Evolutionary conservation across 768 basidiomycete genomes (phyloP).

Genomic region (Glaciozyma martinii): DNA sequence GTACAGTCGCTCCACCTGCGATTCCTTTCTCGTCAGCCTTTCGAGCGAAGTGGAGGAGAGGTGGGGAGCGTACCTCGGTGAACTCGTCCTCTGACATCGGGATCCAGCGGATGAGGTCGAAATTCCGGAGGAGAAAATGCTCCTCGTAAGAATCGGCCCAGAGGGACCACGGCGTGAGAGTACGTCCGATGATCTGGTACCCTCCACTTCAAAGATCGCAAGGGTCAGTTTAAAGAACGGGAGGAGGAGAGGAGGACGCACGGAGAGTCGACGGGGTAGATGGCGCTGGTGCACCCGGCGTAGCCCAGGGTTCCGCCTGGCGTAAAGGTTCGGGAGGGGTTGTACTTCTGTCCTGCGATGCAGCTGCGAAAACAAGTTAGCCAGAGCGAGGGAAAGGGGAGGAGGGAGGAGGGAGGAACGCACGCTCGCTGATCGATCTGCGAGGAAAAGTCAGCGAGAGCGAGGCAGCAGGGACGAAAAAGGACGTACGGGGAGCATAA

Average conservation of each 20-base stretch:
- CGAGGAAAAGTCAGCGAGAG: slow-evolving; percentile 45
- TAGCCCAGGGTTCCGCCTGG: slow-evolving; percentile 64
- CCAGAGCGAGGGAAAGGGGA: too few species aligned
- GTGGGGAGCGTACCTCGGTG: slow-evolving; percentile 41
- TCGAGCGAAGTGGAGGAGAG: neutral
- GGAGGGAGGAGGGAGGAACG: too few species aligned
- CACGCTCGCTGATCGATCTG: slow-evolving; percentile 53
- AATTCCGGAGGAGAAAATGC: slow-evolving; percentile 56
- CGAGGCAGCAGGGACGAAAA: slow-evolving; percentile 54
- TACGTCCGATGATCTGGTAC: slow-evolving; percentile 57
- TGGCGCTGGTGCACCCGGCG: slow-evolving; percentile 57
- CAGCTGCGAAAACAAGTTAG: too few species aligned
- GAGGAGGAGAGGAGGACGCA: neutral
- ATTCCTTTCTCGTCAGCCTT: neutral
- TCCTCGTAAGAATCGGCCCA: slow-evolving; percentile 44
- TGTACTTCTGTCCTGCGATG: slow-evolving; percentile 53
- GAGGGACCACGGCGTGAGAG: slow-evolving; percentile 58
- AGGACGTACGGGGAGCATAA: slow-evolving; percentile 5
- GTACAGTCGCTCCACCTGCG: neutral
- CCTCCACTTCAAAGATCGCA: slow-evolving; percentile 44
- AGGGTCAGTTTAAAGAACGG: neutral
- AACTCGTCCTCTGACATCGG: slow-evolving; percentile 48
- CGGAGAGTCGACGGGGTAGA: slow-evolving; percentile 57
- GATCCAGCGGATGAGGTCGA: slow-evolving; percentile 47
- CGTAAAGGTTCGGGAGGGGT: slow-evolving; percentile 60